Evolutionary conservation across 148 eudicot species (phyloP), one percentile per base, ranked within the genome.

Genomic region (Linanthus parryae): DNA sequence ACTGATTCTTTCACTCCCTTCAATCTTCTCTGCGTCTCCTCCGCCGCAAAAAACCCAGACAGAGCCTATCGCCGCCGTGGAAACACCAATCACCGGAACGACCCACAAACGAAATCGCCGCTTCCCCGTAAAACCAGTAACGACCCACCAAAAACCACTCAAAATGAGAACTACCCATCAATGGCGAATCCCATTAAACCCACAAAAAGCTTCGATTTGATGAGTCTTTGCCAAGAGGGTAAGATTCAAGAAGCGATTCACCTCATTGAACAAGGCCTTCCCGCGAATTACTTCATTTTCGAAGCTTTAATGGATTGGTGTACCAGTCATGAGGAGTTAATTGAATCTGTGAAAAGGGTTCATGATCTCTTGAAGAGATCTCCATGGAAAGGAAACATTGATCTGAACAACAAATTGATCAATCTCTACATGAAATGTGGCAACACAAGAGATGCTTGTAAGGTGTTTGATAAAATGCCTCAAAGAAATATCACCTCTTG

Each of bases 391-490:
- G 68, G 52, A 13, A 53, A 70, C 33, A 36, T 55, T 50, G 69
- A 63, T 18, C 49, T 75, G 73, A 59, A 52, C 29, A 53, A 46
- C 23, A 66, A 29, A n/a, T 39, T 75, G 61, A 48, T 70, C 3
- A 35, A 42, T 39, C 66, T 75, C 66, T 67, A 62, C 42, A 48
- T 34, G 24, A 70, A 56, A 36, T 58, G 69, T 26, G 69, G 69
- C 38, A 66, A 64, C 15, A 58, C 62, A 63, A 45, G 44, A 37
- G 53, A 58, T 56, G 80, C 80, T n/a, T 70, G 67, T 8, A 36
- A 45, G 29, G 69, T 75, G 58, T 75, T 75, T n/a, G 67, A 70
- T 44, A 55, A 45, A 56, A 57, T 70, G 80, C 64, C 66, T n/a
- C 70, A 66, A 2, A 47, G 61, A 8, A 61, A 42, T 30, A 16